These are phyloP conservation scores for Russula olivacea DNA, from an alignment of 768 basidiomycete genomes.

Conservation along the genomic window DNA sequence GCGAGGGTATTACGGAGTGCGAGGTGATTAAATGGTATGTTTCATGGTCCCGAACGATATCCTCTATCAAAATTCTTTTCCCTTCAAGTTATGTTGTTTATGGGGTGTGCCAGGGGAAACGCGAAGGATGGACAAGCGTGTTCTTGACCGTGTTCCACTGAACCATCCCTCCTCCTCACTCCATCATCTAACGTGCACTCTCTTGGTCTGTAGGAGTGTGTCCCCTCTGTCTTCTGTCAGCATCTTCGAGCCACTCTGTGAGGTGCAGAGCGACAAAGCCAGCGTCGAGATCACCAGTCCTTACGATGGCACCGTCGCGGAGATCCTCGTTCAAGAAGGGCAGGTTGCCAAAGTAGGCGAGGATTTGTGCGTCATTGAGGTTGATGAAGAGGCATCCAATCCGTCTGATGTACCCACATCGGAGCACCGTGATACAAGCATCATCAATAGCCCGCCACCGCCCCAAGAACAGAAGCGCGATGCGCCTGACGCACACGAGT, in stretches of 20 bases:
- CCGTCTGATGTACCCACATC: constrained; percentile 24
- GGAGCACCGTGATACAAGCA: not conserved
- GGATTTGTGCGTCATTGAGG: constrained; percentile 73
- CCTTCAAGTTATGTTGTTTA: not conserved
- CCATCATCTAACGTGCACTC: not conserved
- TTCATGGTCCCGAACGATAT: not conserved
- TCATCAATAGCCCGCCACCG: not conserved
- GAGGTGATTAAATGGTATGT: constrained; percentile 81
- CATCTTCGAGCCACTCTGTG: constrained; percentile 69
- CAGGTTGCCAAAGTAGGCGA: constrained; percentile 79
- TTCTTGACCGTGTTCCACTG: not conserved
- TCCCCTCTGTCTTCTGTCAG: constrained; percentile 45
- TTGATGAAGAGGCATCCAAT: constrained; percentile 50
- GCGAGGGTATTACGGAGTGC: constrained; percentile 88
- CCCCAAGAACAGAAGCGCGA: constrained; percentile 4
- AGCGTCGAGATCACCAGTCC: constrained; percentile 89
- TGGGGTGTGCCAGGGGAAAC: not conserved
- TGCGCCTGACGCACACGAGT: not conserved
- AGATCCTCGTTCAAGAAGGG: constrained; percentile 72
- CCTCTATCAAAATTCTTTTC: not conserved
- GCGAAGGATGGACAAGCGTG: not conserved
- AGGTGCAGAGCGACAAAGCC: constrained; percentile 88
- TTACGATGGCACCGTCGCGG: constrained; percentile 67
- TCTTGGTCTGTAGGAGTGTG: constrained; percentile 51
- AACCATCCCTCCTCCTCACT: constrained; percentile 11